Base-by-base conservation (phyloP, 2,329 filamentous ascomycete genomes). In the Kalaharituber pfeilii region DNA sequence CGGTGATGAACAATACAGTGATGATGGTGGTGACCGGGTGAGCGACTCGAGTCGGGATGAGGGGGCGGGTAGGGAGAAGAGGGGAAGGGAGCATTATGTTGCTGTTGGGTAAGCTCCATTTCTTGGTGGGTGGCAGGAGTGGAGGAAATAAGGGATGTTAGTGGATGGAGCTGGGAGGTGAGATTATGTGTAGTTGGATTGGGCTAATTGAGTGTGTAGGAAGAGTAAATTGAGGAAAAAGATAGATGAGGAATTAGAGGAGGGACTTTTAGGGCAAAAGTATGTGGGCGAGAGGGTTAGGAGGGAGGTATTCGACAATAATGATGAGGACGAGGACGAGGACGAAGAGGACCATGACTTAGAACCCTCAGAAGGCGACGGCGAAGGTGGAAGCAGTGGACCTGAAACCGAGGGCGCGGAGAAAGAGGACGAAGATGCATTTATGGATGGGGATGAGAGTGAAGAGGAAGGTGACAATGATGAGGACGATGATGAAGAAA, bases 11-110 rank as follows among this genome's bases (percentile, higher is more conserved):
- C 74, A 73, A n/a, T 75, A 73, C 49, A 72, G 73, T 67, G 44
- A 67, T 68, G 13, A 75, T 72, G 51, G 77, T 74, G 45, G 73
- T 68, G n/a, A n/a, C n/a, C n/a, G n/a, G n/a, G n/a, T n/a, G 27
- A 74, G 70, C 59, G 71, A 70, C 4, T 70, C 75, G 26, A 73
- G 73, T 49, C 54, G n/a, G 9, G 51, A 57, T 30, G 29, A 26
- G 2, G 69, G 68, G 22, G 69, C 69, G 54, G 67, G 62, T 39
- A 68, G 74, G 61, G 71, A 66, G 9, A 69, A 76, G 57, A 73
- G 74, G 9, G 86, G 83, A 20, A 83, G 88, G 28, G 89, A 94
- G 64, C 89, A 96, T 67, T 96, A 96, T 66, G 76, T 84, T 44
- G 69, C 75, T 52, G 85, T 94, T 28, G 83, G 81, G 74, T 82